Base-by-base conservation (phyloP, 2,329 filamentous ascomycete genomes). In the Gliomastix tumulicola region DNA sequence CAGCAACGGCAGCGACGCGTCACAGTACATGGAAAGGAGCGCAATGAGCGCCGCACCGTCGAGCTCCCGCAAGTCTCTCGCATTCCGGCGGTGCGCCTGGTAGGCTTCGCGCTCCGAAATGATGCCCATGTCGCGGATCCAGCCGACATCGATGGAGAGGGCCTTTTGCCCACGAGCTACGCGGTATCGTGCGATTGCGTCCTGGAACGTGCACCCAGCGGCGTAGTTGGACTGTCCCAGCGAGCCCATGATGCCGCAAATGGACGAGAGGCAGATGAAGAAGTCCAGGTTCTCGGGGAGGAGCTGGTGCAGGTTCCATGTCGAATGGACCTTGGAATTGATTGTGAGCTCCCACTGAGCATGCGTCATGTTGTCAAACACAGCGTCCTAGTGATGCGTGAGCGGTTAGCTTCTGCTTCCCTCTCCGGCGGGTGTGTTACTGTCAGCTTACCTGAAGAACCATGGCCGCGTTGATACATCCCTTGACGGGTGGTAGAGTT, bases 381-480 rank as follows among this genome's bases (percentile, higher is more conserved):
- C 22, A 9, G 36, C 32, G 8, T 53, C 51, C 16, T n/a, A n/a
- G n/a, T n/a, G 6, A 53, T 51, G 3, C 57, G 58, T 7, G 44
- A 17, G n/a, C 57, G 49, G 40, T 63, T 65, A 16, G 55, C 53
- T 18, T 37, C 36, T 17, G 50, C 40, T 15, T 45, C 46, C 4
- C 18, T 37, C 15, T 15, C 17, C 17, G 7, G 15, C 27, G n/a
- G 20, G 21, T 33, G 15, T 6, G 44, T n/a, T n/a, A n/a, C n/a
- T n/a, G n/a, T n/a, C n/a, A n/a, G n/a, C n/a, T n/a, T n/a, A n/a
- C n/a, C n/a, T 47, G 39, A 6, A 51, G 43, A 9, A 64, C 58
- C 59, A 66, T 62, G 15, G 65, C 55, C 7, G 53, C 48, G 30
- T 66, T 60, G 18, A 66, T 47, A 3, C 66, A 48, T 22, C 64